A percentile compares a stretch with the other conserved stretches of the same genome.
Evolutionary conservation across 2,329 filamentous ascomycete genomes (phyloP).

Genomic region (Phaeoacremonium minimum): DNA sequence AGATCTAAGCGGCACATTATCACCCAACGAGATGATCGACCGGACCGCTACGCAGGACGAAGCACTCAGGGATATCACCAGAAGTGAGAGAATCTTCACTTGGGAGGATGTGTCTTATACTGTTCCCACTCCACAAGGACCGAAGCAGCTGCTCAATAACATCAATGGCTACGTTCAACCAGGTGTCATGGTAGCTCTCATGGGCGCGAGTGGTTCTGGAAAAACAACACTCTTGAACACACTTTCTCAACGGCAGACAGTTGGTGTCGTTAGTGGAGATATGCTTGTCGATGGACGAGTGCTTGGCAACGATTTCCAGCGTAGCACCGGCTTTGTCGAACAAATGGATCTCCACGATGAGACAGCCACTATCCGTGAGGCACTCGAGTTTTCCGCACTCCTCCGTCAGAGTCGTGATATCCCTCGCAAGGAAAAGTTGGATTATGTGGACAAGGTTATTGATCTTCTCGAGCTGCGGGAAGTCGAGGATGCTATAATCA

Average conservation of each 20-base stretch:
- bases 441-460: constrained; percentile 67
- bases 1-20: constrained; percentile 18
- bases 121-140: constrained; percentile 43
- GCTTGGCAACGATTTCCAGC: constrained; percentile 62
- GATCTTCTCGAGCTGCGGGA: constrained; percentile 64
- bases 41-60: constrained; percentile 12
- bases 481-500: constrained; percentile 65
- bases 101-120: constrained; percentile 70
- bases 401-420: constrained; percentile 59
- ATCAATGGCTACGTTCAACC: constrained; percentile 77
- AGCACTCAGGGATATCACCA: constrained; percentile 4
- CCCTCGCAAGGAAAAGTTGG: constrained; percentile 57
- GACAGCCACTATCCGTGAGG: constrained; percentile 65
- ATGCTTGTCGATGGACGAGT: constrained; percentile 54
- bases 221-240: constrained; percentile 83
- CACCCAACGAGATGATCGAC: constrained; percentile 8
- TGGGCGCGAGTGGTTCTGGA: constrained; percentile 77
- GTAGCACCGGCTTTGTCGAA: constrained; percentile 67
- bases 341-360: constrained; percentile 67
- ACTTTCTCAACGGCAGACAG: constrained; percentile 60
- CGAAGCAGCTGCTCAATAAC: constrained; percentile 40
- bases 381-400: constrained; percentile 61
- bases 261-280: constrained; percentile 59
- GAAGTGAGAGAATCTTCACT: constrained; percentile 23
- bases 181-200: constrained; percentile 73